These are phyloP conservation scores for Aspergillus heteromorphus DNA, from an alignment of 495 filamentous ascomycete genomes.

Conservation along the genomic window DNA sequence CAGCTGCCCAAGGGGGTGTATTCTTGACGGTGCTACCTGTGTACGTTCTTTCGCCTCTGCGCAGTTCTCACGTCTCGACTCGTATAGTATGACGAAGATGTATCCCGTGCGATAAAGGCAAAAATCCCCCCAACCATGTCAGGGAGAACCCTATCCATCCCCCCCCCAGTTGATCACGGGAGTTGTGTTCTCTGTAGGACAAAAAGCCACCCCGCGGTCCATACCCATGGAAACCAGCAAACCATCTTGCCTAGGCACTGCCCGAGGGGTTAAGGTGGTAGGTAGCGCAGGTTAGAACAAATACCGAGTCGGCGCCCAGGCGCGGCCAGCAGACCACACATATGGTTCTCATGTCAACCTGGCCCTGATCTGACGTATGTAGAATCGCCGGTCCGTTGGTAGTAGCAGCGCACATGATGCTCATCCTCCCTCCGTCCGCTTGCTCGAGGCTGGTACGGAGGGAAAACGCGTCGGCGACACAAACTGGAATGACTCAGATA, in stretches of 20 bases:
- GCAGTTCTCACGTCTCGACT: neutral
- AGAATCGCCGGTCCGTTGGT: too few relatives aligned
- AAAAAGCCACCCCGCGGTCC: neutral
- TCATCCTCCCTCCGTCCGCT: too few relatives aligned
- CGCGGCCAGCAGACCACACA: neutral
- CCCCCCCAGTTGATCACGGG: neutral
- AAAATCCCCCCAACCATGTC: neutral
- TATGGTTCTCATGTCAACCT: too few relatives aligned
- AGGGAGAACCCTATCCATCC: neutral
- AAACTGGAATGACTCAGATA: too few relatives aligned
- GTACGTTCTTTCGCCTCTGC: neutral
- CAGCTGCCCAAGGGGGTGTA: neutral
- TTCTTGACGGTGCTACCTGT: neutral
- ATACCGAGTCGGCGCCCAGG: neutral
- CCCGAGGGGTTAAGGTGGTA: neutral
- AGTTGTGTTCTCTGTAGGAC: neutral
- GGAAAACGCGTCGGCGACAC: too few relatives aligned
- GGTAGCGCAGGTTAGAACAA: neutral
- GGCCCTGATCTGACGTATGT: too few relatives aligned
- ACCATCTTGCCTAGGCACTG: neutral
- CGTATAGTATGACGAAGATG: neutral
- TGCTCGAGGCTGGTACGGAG: too few relatives aligned
- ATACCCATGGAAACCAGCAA: neutral
- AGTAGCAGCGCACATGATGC: too few relatives aligned
- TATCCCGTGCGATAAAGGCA: slow-evolving; percentile 1